A percentile compares a stretch with the other conserved stretches of the same genome.
Evolutionary conservation across 2,329 filamentous ascomycete species (phyloP).

Genomic region (Didymella keratinophila): DNA sequence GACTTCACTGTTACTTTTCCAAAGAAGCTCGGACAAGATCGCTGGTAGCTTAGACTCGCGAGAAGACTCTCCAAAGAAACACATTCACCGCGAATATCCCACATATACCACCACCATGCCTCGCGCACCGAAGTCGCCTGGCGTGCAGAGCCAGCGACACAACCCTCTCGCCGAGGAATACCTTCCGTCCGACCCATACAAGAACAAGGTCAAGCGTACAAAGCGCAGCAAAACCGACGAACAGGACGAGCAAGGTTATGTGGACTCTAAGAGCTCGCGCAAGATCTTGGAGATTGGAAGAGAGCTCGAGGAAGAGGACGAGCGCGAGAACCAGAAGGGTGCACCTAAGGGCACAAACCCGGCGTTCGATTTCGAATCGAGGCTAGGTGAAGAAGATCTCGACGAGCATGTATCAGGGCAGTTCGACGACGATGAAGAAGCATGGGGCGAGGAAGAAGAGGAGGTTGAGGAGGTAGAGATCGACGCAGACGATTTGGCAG

Average conservation of each 20-base stretch:
- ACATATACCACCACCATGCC: constrained; percentile 66
- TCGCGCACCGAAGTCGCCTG: constrained; percentile 70
- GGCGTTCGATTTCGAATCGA: constrained; percentile 81
- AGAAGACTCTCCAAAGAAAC: not conserved
- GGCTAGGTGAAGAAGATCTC: constrained; percentile 65
- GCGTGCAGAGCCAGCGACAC: constrained; percentile 72
- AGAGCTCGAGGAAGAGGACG: constrained; percentile 85
- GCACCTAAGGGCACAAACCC: constrained; percentile 60
- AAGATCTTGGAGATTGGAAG: constrained; percentile 91
- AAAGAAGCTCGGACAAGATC: too few relatives aligned
- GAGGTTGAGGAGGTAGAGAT: constrained; percentile 76
- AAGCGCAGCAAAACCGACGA: constrained; percentile 64
- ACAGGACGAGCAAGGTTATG: constrained; percentile 71
- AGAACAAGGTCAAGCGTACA: constrained; percentile 72
- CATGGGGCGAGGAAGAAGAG: constrained; percentile 82
- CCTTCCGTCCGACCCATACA: constrained; percentile 73
- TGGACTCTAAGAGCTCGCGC: constrained; percentile 86
- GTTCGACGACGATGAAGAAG: constrained; percentile 61
- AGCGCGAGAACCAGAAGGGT: constrained; percentile 56
- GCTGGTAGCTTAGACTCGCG: not conserved
- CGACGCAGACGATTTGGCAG: constrained; percentile 86
- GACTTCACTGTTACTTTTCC: not conserved
- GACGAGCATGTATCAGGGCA: constrained; percentile 59
- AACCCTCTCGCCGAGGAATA: constrained; percentile 93
- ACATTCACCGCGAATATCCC: not conserved